Percentiles rank a stretch among this genome's conserved stretches.
phyloP scores from a whole-genome alignment of 441 rosid genomes.

The Adansonia rubrostipa region DNA sequence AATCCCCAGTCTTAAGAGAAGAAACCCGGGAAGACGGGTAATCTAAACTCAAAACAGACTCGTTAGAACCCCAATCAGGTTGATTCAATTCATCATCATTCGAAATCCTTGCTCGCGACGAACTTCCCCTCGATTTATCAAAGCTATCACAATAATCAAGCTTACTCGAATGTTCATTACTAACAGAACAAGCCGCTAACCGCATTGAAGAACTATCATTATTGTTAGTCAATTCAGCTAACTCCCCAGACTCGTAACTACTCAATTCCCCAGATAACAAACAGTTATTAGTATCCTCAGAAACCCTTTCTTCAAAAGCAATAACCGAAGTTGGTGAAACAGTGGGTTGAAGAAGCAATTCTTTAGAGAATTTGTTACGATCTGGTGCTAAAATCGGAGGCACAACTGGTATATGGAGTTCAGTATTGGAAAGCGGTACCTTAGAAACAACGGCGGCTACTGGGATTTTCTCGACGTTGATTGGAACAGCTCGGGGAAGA shows the following conservation, averaged over 20 bases:
- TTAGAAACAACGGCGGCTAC: conserved; percentile 85
- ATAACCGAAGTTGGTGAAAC: conserved; percentile 84
- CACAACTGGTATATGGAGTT: conserved; percentile 76
- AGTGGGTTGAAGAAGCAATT: conserved; percentile 51
- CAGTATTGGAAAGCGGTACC: conserved; percentile 51
- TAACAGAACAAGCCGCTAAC: conserved; percentile 39
- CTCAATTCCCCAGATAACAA: conserved; percentile 67
- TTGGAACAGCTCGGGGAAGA: conserved; percentile 90
- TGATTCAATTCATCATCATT: conserved; percentile 54
- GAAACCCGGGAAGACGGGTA: conserved; percentile 90
- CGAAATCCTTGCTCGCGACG: conserved; percentile 40
- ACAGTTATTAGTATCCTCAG: conserved; percentile 44
- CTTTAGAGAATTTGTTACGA: conserved; percentile 46
- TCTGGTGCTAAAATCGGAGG: conserved; percentile 68
- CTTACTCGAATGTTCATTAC: conserved; percentile 41
- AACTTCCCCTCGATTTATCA: conserved; percentile 59
- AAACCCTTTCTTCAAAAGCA: conserved; percentile 46
- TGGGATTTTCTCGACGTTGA: conserved; percentile 77
- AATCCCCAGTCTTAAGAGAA: conserved; percentile 55
- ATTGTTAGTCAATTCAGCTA: conserved; percentile 35
- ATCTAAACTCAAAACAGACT: conserved; percentile 78
- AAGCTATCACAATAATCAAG: conserved; percentile 63
- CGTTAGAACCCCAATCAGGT: conserved; percentile 78
- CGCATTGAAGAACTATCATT: conserved; percentile 37
- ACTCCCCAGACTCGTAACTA: conserved; percentile 54